Conservation (phyloP, 2,329 filamentous ascomycete species). For the Penicillium sp. region DNA sequence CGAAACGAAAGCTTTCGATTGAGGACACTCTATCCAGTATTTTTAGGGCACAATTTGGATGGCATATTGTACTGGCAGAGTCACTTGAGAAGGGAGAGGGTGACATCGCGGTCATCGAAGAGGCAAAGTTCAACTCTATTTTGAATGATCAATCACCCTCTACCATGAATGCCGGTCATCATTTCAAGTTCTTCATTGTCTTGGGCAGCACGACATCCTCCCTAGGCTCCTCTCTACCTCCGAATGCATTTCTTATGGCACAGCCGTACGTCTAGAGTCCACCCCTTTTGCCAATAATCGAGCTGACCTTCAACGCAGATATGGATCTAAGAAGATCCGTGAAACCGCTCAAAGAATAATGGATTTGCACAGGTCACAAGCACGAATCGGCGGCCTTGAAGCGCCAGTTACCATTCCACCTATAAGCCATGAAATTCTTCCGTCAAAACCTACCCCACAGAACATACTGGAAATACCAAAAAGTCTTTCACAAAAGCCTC, state of each 20-base stretch:
- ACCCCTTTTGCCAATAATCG: background rate
- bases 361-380: constrained; percentile 1
- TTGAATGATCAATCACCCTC: constrained; percentile 6
- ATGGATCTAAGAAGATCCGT: constrained; percentile 26
- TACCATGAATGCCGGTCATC: background rate
- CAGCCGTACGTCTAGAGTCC: constrained; percentile 24
- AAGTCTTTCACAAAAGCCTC: background rate
- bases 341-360: constrained; percentile 17
- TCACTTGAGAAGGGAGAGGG: constrained; percentile 18
- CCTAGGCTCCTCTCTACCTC: background rate
- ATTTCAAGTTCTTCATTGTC: constrained; percentile 21
- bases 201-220: constrained; percentile 11
- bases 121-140: constrained; percentile 19
- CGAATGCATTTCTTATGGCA: constrained; percentile 22
- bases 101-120: constrained; percentile 29
- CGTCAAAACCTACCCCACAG: background rate
- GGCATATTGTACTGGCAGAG: constrained; percentile 26
- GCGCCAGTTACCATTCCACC: background rate
- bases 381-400: background rate
- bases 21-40: constrained; percentile 25
- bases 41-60: constrained; percentile 20
- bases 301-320: constrained; percentile 17
- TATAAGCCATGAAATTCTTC: background rate
- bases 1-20: constrained; percentile 28
- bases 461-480: background rate